Evolutionary conservation across 148 eudicot genomes (phyloP).

Genomic region (Euryodendron excelsum): DNA sequence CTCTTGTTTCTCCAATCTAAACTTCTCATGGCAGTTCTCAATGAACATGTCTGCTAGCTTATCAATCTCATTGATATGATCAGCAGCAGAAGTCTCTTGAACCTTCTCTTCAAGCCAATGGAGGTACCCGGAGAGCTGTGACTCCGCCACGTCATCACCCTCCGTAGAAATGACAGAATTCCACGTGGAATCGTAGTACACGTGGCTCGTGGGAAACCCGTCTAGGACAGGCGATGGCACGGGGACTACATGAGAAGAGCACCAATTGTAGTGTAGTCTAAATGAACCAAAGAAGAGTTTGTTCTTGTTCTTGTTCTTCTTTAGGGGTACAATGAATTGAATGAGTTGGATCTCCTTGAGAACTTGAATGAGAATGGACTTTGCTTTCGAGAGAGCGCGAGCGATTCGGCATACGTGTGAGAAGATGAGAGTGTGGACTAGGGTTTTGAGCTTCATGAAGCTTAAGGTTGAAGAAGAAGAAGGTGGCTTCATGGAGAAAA

Average conservation of each 20-base stretch:
- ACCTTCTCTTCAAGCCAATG: conserved; percentile 82
- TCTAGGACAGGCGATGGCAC: conserved; percentile 37
- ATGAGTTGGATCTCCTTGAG: conserved; percentile 45
- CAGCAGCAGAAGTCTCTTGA: conserved; percentile 10
- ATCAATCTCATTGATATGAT: conserved; percentile 61
- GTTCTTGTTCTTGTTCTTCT: conserved; percentile 52
- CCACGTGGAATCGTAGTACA: conserved; percentile 77
- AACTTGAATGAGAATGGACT: conserved; percentile 54
- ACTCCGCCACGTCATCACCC: conserved; percentile 19
- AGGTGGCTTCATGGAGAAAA: conserved; percentile 45
- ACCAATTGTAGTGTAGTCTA: conserved; percentile 87
- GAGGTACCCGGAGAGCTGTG: conserved; percentile 74
- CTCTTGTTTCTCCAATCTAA: conserved; percentile 88
- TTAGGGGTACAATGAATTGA: conserved; percentile 26
- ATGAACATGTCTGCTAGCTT: conserved; percentile 87
- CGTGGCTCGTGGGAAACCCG: conserved; percentile 17
- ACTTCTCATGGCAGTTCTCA: conserved; percentile 88
- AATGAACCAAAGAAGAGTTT: conserved; percentile 78
- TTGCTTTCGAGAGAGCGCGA: conserved; percentile 68
- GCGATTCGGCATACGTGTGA: conserved; percentile 58
- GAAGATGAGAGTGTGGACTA: conserved; percentile 57
- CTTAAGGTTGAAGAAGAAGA: conserved; percentile 31
- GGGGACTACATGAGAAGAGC: conserved; percentile 75
- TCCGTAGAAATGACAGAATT: conserved; percentile 41
- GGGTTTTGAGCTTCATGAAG: conserved; percentile 66